Evolutionary conservation across 2,329 filamentous ascomycete species (phyloP), one percentile per base, ranked within the genome.

Genomic region (Venturia carpophila): DNA sequence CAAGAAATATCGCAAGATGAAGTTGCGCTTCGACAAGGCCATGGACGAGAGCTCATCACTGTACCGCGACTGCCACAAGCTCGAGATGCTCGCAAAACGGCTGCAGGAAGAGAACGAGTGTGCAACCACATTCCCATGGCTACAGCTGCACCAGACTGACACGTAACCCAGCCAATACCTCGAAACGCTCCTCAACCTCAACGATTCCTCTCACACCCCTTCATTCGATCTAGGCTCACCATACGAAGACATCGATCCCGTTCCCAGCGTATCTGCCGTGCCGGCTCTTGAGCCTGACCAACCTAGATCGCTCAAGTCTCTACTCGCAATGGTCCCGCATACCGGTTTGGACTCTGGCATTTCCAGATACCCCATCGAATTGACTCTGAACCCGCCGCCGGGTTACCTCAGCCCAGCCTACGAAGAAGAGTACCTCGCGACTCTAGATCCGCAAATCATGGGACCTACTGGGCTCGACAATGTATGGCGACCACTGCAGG

Each of bases 1-100:
- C 83, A 96, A 96, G 79, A 99, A 99, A 81, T 99, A 95, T 76
- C 88, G 89, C 71, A 95, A 95, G 82, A 90, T 94, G 86, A 87
- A 89, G 77, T 82, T 88, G 74, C 80, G 82, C 37, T 95, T 94
- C 73, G 89, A 94, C 70, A 82, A 86, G 62, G 86, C 85, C 71
- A 90, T 92, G 84, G 84, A 87, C 66, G 86, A 91, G 69, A 90
- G 91, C 74, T 94, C 96, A 76, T 84, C 87, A 64, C 82, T 94
- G 67, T 94, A 94, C 77, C 86, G 86, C 71, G 83, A 90, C 64
- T 92, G 94, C 75, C 89, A 90, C 75, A 87, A 88, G 76, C 90
- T 92, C 43, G 86, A 89, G 67, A 86, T 88, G 69, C 89, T 91
- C 4, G 90, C 91, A 27, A 92, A 90, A 75, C 84, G 92, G 63